Conservation (phyloP, 169 alveolate genomes). For the Cryptosporidium baileyi region DNA sequence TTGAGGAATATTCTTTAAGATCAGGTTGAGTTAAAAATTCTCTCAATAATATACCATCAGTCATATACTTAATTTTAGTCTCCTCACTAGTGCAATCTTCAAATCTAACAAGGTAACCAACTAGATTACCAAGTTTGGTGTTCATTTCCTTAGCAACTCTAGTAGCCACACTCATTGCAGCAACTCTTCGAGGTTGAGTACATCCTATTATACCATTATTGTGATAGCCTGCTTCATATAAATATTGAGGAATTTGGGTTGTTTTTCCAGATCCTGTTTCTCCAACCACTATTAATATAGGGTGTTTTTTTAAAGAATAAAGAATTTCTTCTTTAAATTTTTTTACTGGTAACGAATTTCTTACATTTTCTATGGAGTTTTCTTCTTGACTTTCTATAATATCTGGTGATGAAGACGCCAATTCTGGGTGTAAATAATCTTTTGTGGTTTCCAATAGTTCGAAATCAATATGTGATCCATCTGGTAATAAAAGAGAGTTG, state of each 20-base stretch:
- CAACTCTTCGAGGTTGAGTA: conserved; percentile 99
- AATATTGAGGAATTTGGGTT: conserved; percentile 97
- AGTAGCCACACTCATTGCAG: conserved; percentile 99
- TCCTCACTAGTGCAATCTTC: conserved; percentile 96
- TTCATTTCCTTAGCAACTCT: conserved; percentile 98
- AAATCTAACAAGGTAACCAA: conserved; percentile 94
- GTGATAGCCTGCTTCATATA: conserved; percentile 95
- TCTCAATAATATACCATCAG: conserved; percentile 99
- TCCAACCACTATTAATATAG: conserved; percentile 95
- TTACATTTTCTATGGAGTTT: conserved; percentile 70
- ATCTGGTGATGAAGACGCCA: neutral
- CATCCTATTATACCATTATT: conserved; percentile 95
- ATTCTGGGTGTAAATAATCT: neutral
- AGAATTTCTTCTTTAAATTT: conserved; percentile 91
- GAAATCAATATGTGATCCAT: conserved; percentile 49
- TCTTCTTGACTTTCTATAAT: conserved; percentile 27
- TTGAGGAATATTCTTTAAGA: conserved; percentile 89
- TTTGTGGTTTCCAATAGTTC: conserved; percentile 49
- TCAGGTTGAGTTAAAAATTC: conserved; percentile 96
- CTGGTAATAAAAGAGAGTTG: conserved; percentile 17
- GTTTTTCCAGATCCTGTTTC: conserved; percentile 99
- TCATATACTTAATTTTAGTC: conserved; percentile 97
- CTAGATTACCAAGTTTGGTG: conserved; percentile 96
- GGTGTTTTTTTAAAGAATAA: conserved; percentile 87
- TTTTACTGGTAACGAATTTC: conserved; percentile 90